A percentile compares a stretch with the other conserved stretches of the same genome.
These are phyloP conservation scores for Salix koriyanagi DNA, from an alignment of 345 rosid genomes.

Conservation along the genomic window DNA sequence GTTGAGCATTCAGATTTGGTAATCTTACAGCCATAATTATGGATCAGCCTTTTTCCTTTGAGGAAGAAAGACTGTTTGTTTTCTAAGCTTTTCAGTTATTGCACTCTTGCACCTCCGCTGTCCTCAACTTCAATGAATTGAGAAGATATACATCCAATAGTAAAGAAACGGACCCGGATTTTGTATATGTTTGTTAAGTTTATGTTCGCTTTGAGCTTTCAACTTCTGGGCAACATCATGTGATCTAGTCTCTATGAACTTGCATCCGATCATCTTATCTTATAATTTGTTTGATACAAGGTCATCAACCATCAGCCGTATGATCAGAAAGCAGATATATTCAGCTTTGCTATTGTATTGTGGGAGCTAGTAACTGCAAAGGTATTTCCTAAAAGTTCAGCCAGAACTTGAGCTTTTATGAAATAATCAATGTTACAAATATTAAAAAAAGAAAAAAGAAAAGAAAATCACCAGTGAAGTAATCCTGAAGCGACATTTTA, in stretches of 20 bases:
- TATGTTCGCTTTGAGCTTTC: background rate
- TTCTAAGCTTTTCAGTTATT: background rate
- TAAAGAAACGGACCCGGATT: background rate
- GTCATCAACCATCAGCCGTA: constrained; percentile 69
- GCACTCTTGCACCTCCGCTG: background rate
- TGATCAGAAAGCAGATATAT: constrained; percentile 70
- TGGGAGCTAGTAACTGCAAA: constrained; percentile 79
- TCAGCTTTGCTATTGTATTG: constrained; percentile 70
- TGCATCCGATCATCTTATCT: background rate
- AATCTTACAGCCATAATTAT: background rate
- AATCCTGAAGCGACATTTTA: background rate
- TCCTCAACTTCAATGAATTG: background rate
- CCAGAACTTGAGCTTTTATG: background rate
- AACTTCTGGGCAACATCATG: background rate
- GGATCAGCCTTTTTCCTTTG: background rate
- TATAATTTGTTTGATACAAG: constrained; percentile 29
- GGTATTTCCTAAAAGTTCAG: constrained; percentile 32
- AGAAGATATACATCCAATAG: background rate
- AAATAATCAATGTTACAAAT: background rate
- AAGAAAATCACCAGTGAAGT: background rate
- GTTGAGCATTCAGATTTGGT: background rate
- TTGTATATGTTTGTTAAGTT: background rate
- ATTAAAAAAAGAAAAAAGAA: background rate
- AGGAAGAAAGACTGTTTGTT: background rate
- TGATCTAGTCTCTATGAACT: background rate